A percentile compares a stretch with the other conserved stretches of the same genome.
Conservation (phyloP, 1,139 yeast genomes). For the Taiozyma sp. region DNA sequence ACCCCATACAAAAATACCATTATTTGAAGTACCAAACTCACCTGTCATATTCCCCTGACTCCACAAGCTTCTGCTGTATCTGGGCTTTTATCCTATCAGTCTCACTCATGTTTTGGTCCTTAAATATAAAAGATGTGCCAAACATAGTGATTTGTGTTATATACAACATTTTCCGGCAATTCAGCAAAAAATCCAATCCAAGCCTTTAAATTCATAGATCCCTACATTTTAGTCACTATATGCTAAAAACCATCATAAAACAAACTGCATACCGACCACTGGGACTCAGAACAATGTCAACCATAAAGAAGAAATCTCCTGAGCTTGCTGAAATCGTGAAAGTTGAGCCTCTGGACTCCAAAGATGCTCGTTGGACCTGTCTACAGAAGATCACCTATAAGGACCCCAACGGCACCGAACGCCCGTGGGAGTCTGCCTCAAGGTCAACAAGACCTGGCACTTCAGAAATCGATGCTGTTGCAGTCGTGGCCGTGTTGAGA, state of each 20-base stretch:
- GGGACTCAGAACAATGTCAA: conserved; percentile 15
- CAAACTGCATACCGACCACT: not conserved
- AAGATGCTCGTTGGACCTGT: conserved; percentile 57
- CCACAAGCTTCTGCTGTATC: conserved; percentile 66
- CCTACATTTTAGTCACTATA: not conserved
- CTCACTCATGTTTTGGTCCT: conserved; percentile 4
- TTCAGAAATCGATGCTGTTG: conserved; percentile 81
- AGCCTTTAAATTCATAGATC: not conserved
- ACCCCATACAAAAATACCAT: not conserved
- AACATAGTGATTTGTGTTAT: not conserved
- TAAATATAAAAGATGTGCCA: not conserved
- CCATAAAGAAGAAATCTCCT: conserved; percentile 27
- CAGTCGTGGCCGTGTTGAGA: conserved; percentile 68
- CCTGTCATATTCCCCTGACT: conserved; percentile 67
- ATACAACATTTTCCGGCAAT: not conserved
- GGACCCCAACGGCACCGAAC: conserved; percentile 57
- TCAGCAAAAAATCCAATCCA: not conserved
- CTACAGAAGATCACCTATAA: conserved; percentile 58
- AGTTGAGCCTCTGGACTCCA: conserved; percentile 28
- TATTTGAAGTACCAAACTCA: not conserved
- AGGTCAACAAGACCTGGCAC: conserved; percentile 73
- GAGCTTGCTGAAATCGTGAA: conserved; percentile 33
- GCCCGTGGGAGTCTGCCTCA: conserved; percentile 89
- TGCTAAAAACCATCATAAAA: not conserved
- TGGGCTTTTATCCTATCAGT: conserved; percentile 49